These are phyloP conservation scores for Microbotryum intermedium DNA, from an alignment of 1,284 basidiomycete genomes.

Conservation along the genomic window DNA sequence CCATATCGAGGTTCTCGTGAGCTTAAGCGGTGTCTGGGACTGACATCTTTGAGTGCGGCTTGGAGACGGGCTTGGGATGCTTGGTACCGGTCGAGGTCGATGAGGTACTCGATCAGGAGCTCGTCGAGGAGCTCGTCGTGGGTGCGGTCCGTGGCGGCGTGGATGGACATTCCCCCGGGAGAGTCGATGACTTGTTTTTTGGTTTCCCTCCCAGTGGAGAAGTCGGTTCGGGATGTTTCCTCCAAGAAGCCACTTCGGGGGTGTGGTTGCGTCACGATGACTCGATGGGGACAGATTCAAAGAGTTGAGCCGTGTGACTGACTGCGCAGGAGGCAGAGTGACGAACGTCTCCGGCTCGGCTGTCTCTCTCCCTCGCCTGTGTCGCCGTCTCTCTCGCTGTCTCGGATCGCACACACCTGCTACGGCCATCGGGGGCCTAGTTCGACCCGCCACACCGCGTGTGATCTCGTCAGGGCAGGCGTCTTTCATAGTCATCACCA, in stretches of 20 bases:
- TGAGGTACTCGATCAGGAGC: conserved; percentile 26
- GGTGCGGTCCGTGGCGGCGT: not conserved
- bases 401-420: no score
- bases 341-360: no score
- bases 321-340: no score
- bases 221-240: not conserved
- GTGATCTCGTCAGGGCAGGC: no score
- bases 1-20: not conserved
- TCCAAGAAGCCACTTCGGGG: not conserved
- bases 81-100: conserved; percentile 21
- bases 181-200: no score
- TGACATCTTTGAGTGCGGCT: conserved; percentile 20
- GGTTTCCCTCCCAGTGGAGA: no score
- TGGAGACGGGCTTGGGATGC: conserved; percentile 4
- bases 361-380: no score
- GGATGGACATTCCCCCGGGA: not conserved
- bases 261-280: not conserved
- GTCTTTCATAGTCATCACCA: no score
- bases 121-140: conserved; percentile 15
- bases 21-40: not conserved
- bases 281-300: not conserved
- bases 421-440: no score
- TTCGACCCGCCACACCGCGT: no score
- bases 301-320: conserved; percentile 36
- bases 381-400: no score